Percentiles rank a stretch among this genome's conserved stretches.
Evolutionary conservation across 2,329 filamentous ascomycete genomes (phyloP).

Genomic region (Aspergillus aculeatus): DNA sequence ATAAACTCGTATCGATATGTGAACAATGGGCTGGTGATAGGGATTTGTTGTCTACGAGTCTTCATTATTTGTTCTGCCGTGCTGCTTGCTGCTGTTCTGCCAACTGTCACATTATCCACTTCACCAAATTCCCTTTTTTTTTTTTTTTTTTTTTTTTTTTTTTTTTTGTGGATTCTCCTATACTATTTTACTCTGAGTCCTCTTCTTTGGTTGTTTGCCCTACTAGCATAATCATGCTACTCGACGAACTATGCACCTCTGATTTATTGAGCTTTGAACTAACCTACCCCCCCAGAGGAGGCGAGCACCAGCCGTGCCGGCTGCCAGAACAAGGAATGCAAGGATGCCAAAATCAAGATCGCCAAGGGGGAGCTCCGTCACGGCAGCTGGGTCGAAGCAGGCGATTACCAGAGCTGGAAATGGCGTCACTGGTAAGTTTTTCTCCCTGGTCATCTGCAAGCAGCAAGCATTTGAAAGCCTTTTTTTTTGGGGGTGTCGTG

Average conservation of each 20-base stretch:
- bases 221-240: neutral
- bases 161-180: too few species aligned
- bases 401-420: constrained; percentile 62
- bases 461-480: too few species aligned
- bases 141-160: too few species aligned
- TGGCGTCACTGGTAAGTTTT: constrained; percentile 81
- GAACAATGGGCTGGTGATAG: neutral
- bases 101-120: neutral
- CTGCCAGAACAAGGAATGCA: constrained; percentile 74
- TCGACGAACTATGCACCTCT: neutral
- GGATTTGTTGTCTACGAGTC: neutral
- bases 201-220: neutral
- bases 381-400: constrained; percentile 67
- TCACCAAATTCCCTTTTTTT: too few species aligned
- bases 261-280: neutral
- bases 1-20: neutral
- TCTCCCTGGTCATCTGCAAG: neutral
- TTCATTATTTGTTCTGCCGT: neutral
- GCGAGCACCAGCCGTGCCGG: constrained; percentile 69
- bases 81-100: neutral
- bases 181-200: neutral
- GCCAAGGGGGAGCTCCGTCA: constrained; percentile 75
- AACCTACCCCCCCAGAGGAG: constrained; percentile 53
- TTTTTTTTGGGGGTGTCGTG: neutral
- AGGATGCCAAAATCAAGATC: constrained; percentile 68